These are phyloP conservation scores for Pisolithus orientalis DNA, from an alignment of 768 basidiomycete species.

Conservation along the genomic window DNA sequence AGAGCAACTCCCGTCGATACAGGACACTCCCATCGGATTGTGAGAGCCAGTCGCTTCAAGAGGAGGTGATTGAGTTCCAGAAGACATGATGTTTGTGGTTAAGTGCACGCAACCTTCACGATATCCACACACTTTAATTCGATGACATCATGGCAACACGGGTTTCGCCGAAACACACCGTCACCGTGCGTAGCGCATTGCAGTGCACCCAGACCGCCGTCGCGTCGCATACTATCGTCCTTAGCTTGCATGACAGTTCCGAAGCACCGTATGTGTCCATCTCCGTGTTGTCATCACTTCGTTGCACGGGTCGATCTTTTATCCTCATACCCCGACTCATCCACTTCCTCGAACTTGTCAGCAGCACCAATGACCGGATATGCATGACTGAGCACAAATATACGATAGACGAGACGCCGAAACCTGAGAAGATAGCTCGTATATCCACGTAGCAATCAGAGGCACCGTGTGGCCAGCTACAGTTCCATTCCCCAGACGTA, in stretches of 20 bases:
- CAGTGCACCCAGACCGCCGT: too few species aligned
- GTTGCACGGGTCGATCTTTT: not conserved
- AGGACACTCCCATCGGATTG: constrained; percentile 43
- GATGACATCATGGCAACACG: constrained; percentile 22
- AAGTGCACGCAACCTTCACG: not conserved
- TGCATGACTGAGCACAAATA: constrained; percentile 54
- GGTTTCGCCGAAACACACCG: constrained; percentile 14
- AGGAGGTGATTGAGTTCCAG: constrained; percentile 51
- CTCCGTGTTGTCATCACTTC: not conserved
- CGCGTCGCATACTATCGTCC: too few species aligned
- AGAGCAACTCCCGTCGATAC: constrained; percentile 32
- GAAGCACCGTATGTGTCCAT: not conserved
- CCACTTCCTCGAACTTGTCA: constrained; percentile 48
- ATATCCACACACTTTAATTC: not conserved
- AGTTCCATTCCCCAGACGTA: not conserved
- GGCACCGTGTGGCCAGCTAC: constrained; percentile 56
- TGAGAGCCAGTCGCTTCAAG: constrained; percentile 44
- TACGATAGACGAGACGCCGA: constrained; percentile 57
- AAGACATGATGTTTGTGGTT: constrained; percentile 5
- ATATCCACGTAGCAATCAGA: constrained; percentile 64
- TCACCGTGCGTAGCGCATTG: too few species aligned
- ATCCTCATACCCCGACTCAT: constrained; percentile 34
- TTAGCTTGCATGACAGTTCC: not conserved
- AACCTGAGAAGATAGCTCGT: constrained; percentile 78
- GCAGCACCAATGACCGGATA: constrained; percentile 54